Conservation (phyloP, 768 basidiomycete genomes). For the Mycena kentingensis region DNA sequence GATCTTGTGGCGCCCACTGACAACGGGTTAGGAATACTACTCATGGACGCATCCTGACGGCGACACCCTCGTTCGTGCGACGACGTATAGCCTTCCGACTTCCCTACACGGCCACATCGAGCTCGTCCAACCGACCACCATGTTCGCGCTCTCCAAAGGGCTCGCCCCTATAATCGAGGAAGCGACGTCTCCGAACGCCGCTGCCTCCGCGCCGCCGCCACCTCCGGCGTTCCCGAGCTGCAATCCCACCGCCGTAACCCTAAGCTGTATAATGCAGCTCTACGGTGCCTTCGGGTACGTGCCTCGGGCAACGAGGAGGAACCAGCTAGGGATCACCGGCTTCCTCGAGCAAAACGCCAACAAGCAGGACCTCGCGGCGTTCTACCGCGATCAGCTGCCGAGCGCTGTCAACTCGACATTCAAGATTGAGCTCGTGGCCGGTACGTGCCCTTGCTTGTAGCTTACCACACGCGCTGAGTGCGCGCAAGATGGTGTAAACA, state of each 20-base stretch:
- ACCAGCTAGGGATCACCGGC: conserved; percentile 56
- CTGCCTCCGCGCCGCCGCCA: conserved; percentile 33
- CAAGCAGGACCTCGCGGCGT: conserved; percentile 49
- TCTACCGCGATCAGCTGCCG: conserved; percentile 51
- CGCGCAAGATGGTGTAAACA: conserved; percentile 62
- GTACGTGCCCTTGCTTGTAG: conserved; percentile 34
- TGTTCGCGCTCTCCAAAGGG: conserved; percentile 53
- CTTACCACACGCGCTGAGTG: no score
- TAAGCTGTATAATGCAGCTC: conserved; percentile 54
- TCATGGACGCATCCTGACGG: conserved; percentile 61
- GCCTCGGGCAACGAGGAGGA: conserved; percentile 43
- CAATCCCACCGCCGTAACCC: conserved; percentile 50
- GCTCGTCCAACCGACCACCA: conserved; percentile 71
- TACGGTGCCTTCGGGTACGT: conserved; percentile 54
- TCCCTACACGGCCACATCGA: conserved; percentile 62
- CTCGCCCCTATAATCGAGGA: conserved; percentile 14
- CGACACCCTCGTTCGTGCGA: conserved; percentile 64
- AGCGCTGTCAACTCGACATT: conserved; percentile 53
- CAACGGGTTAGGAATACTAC: conserved; percentile 53
- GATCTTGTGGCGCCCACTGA: not conserved
- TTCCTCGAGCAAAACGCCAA: conserved; percentile 61
- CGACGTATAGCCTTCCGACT: conserved; percentile 65
- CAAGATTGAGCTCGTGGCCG: conserved; percentile 55
- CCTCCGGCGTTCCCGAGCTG: conserved; percentile 49
- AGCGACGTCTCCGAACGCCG: conserved; percentile 19